These are phyloP conservation scores for Paralagenidium karlingii DNA, from an alignment of 352 stramenopile genomes.

Conservation along the genomic window DNA sequence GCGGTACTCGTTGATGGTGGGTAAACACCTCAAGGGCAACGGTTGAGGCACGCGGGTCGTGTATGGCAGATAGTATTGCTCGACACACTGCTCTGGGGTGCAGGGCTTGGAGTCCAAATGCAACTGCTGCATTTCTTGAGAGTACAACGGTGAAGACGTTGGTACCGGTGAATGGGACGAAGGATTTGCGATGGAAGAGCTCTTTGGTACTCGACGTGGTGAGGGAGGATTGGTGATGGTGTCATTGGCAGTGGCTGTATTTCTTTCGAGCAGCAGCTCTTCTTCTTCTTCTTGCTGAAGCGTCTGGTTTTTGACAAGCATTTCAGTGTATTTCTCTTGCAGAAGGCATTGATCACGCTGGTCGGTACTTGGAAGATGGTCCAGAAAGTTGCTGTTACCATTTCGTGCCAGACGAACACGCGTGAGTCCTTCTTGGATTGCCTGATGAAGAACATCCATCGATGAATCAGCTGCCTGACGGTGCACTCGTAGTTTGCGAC, in stretches of 20 bases:
- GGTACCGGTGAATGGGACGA: not conserved
- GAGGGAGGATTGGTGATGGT: not conserved
- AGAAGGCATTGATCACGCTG: slow-evolving; percentile 22
- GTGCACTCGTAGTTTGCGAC: slow-evolving; percentile 4
- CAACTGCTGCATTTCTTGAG: too few species aligned
- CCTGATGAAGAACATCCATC: slow-evolving; percentile 29
- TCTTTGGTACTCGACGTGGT: slow-evolving; percentile 1
- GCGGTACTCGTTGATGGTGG: slow-evolving; percentile 33
- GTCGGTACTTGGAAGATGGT: slow-evolving; percentile 14
- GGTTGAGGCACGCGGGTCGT: slow-evolving; percentile 35
- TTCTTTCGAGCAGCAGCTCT: slow-evolving; percentile 1
- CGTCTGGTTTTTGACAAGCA: slow-evolving; percentile 5
- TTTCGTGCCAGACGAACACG: slow-evolving; percentile 35
- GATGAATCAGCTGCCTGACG: slow-evolving; percentile 17
- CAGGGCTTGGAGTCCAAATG: too few species aligned
- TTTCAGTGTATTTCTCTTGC: slow-evolving; percentile 15
- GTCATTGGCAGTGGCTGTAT: not conserved
- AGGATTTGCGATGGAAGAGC: not conserved
- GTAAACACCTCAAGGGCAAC: slow-evolving; percentile 24
- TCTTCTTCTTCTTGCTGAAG: slow-evolving; percentile 6
- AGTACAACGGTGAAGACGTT: too few species aligned
- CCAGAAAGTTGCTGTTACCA: slow-evolving; percentile 28
- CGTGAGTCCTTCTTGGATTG: slow-evolving; percentile 31
- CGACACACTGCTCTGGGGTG: slow-evolving; percentile 2
- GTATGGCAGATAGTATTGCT: slow-evolving; percentile 41